A percentile compares a stretch with the other conserved stretches of the same genome.
Evolutionary conservation across 306 rosid genomes (phyloP).

Genomic region (Vigna reflexopilosa): DNA sequence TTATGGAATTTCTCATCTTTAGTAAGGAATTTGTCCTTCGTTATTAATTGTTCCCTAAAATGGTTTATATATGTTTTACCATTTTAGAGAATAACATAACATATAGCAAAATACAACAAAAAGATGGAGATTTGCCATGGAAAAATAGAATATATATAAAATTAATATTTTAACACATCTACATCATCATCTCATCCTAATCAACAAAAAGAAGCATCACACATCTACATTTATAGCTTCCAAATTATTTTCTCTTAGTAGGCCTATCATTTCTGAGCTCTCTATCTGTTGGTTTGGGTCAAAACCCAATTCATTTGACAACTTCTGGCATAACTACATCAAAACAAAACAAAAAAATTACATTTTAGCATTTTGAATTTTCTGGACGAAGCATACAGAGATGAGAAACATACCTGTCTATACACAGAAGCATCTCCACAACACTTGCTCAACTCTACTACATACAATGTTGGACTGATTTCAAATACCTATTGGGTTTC

Average conservation of each 20-base stretch:
- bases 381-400: neutral
- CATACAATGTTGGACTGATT: constrained; percentile 71
- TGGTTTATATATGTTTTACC: no score
- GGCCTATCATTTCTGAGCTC: constrained; percentile 38
- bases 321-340: constrained; percentile 75
- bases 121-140: no score
- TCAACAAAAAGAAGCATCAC: neutral
- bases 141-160: constrained; percentile 28
- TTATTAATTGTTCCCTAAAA: no score
- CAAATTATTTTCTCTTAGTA: neutral
- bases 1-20: no score
- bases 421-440: constrained; percentile 76
- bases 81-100: no score
- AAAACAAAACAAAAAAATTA: neutral
- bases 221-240: constrained; percentile 23
- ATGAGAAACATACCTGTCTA: constrained; percentile 62
- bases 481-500: constrained; percentile 69
- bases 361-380: neutral
- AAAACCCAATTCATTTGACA: constrained; percentile 78
- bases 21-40: no score
- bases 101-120: no score
- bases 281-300: constrained; percentile 48
- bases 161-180: constrained; percentile 13
- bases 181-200: constrained; percentile 17
- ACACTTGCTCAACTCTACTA: constrained; percentile 76